These are phyloP conservation scores for Ceriops decandra DNA, from an alignment of 345 rosid species.

Conservation along the genomic window DNA sequence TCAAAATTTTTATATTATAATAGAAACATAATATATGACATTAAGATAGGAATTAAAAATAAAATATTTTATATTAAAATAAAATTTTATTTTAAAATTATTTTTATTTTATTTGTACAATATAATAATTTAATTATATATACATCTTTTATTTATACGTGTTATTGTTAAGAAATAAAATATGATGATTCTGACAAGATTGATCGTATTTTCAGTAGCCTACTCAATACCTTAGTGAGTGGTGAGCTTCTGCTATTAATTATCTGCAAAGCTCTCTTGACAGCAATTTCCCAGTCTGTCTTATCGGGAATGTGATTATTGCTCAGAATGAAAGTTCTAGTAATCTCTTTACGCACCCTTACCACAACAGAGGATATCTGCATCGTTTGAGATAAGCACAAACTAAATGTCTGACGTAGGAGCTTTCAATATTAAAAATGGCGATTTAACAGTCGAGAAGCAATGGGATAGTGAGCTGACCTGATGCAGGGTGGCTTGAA, in stretches of 20 bases:
- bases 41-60: too few relatives aligned
- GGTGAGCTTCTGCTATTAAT: conserved; percentile 49
- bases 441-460: background rate
- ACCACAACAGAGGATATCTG: conserved; percentile 56
- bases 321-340: conserved; percentile 49
- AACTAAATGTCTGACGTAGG: background rate
- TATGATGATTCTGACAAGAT: too few relatives aligned
- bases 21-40: too few relatives aligned
- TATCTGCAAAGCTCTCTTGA: conserved; percentile 57
- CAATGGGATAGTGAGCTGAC: conserved; percentile 16
- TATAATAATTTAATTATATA: too few relatives aligned
- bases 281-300: conserved; percentile 57
- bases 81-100: too few relatives aligned
- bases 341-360: conserved; percentile 38
- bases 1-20: too few relatives aligned
- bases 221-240: conserved; percentile 49
- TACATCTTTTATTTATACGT: too few relatives aligned
- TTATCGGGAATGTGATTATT: conserved; percentile 57
- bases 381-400: background rate
- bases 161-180: too few relatives aligned
- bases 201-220: background rate
- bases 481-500: conserved; percentile 49
- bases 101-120: too few relatives aligned
- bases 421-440: background rate
- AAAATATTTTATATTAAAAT: too few relatives aligned